phyloP scores from a whole-genome alignment of 179 eudicot species.

The Dionaea muscipula region DNA sequence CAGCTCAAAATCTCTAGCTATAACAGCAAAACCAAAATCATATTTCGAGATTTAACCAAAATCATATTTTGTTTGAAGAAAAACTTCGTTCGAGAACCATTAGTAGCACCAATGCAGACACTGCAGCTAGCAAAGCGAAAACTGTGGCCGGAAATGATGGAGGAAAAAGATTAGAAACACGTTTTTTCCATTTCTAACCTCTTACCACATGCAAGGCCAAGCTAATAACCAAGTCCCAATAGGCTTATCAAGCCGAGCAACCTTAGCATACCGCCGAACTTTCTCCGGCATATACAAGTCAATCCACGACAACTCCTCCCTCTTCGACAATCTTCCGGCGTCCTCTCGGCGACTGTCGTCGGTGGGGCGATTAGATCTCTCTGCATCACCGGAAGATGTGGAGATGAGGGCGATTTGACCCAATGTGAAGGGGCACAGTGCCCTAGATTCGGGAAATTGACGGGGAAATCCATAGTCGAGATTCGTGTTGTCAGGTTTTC shows the following conservation, averaged over 20 bases:
- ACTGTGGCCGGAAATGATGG: too few species aligned
- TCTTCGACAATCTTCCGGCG: slow-evolving; percentile 8
- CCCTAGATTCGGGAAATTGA: not conserved
- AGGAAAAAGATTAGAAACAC: not conserved
- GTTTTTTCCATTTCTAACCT: not conserved
- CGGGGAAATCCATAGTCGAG: slow-evolving; percentile 5
- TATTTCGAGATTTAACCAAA: too few species aligned
- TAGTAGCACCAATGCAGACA: too few species aligned
- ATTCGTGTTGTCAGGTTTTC: not conserved
- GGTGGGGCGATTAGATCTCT: not conserved
- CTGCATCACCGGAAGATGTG: slow-evolving; percentile 7
- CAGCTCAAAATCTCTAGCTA: too few species aligned
- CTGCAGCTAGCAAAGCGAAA: not conserved
- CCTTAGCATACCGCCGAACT: slow-evolving; percentile 45
- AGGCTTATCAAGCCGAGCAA: slow-evolving; percentile 59
- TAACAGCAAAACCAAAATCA: too few species aligned
- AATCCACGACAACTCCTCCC: slow-evolving; percentile 34
- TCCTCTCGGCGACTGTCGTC: not conserved
- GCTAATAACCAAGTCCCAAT: slow-evolving; percentile 85
- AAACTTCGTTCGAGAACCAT: too few species aligned
- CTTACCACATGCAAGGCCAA: slow-evolving; percentile 89
- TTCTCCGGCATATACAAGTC: slow-evolving; percentile 48
- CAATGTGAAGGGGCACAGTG: not conserved
- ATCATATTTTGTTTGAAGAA: too few species aligned
- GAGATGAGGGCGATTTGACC: slow-evolving; percentile 6